phyloP scores from a whole-genome alignment of 306 rosid species.

The Ceratonia siliqua region DNA sequence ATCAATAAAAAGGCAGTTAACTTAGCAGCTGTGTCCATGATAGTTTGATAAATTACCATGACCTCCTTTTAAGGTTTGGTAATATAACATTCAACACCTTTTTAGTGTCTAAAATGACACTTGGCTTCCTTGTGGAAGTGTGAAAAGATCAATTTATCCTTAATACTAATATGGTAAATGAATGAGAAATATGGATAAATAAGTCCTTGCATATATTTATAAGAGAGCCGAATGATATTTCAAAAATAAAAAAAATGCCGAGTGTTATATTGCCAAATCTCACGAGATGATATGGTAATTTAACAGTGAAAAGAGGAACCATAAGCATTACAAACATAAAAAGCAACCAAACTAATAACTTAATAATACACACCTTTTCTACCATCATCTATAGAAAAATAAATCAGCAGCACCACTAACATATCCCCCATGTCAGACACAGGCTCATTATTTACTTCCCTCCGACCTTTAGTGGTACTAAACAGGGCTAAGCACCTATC shows the following conservation, averaged over 20 bases:
- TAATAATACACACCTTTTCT: neutral
- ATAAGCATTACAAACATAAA: neutral
- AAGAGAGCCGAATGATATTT: too few species aligned
- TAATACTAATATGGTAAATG: too few species aligned
- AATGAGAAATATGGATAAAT: too few species aligned
- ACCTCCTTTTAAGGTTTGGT: too few species aligned
- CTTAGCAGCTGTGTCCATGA: constrained; percentile 23
- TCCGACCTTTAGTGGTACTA: neutral
- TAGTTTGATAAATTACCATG: constrained; percentile 17
- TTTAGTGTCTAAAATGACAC: too few species aligned
- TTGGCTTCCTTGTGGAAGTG: too few species aligned
- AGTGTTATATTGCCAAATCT: too few species aligned
- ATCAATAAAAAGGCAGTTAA: constrained; percentile 29
- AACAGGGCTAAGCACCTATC: neutral
- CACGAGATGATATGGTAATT: too few species aligned
- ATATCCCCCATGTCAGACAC: neutral
- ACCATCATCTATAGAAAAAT: neutral
- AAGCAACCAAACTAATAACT: neutral
- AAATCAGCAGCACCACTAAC: neutral
- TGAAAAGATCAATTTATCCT: too few species aligned
- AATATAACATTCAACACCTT: too few species aligned
- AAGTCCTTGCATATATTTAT: too few species aligned
- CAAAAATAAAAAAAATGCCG: too few species aligned
- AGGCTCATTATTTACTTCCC: neutral
- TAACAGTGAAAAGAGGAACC: constrained; percentile 13